phyloP scores from a whole-genome alignment of 257 asterid genomes.

The Buddleja alternifolia region DNA sequence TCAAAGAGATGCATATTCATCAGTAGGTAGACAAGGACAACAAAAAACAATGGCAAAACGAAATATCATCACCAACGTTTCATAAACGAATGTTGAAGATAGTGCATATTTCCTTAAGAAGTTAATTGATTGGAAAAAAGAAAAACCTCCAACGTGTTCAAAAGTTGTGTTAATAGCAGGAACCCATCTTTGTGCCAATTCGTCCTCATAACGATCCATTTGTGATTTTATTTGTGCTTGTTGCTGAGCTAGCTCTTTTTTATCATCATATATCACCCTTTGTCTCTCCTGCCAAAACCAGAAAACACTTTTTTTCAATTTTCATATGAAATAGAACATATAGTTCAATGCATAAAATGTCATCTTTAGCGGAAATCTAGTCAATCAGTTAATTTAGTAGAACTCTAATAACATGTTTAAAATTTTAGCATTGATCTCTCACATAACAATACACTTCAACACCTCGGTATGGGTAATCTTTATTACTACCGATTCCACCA shows the following conservation, averaged over 20 bases:
- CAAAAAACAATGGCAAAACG: constrained; percentile 11
- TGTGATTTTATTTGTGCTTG: constrained; percentile 84
- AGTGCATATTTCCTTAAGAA: neutral
- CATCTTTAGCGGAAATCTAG: neutral
- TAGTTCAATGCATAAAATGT: neutral
- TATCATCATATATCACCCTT: constrained; percentile 74
- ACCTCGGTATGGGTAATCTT: no score
- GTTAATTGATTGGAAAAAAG: no score
- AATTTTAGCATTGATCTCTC: neutral
- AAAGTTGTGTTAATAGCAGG: constrained; percentile 91
- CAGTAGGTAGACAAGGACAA: neutral
- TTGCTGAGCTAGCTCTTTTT: constrained; percentile 82
- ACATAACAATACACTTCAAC: no score
- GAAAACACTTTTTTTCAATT: constrained; percentile 18
- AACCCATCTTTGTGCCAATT: constrained; percentile 91
- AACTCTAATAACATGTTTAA: neutral
- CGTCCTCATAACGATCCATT: constrained; percentile 89
- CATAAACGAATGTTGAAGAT: neutral
- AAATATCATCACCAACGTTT: neutral
- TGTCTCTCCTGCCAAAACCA: constrained; percentile 73
- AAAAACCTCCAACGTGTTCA: constrained; percentile 91
- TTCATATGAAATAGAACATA: constrained; percentile 5
- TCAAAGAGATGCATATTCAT: neutral
- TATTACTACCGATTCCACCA: no score
- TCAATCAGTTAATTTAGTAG: neutral